These are phyloP conservation scores for Usnea hakonensis DNA, from an alignment of 495 filamentous ascomycete species.

Conservation along the genomic window DNA sequence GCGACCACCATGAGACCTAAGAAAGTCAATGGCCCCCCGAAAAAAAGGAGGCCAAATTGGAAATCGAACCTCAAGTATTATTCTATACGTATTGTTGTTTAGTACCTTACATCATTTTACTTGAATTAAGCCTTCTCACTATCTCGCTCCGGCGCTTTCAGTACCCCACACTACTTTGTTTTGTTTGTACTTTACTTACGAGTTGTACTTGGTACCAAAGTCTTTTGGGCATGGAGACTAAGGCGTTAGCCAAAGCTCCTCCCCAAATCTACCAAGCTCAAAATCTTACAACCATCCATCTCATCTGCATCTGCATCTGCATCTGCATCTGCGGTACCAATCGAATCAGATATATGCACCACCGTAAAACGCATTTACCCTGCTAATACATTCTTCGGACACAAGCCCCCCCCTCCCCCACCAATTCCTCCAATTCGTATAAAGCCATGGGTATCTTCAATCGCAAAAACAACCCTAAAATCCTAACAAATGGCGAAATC, in stretches of 20 bases:
- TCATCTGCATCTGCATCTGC: neutral
- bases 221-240: neutral
- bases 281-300: neutral
- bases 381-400: neutral
- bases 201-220: too few species aligned
- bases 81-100: too few species aligned
- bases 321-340: too few species aligned
- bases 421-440: neutral
- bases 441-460: slow-evolving; percentile 55
- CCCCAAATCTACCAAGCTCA: neutral
- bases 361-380: neutral
- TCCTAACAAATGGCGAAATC: slow-evolving; percentile 43
- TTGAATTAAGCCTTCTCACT: neutral
- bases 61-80: too few species aligned
- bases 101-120: too few species aligned
- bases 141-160: neutral
- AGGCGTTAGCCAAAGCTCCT: neutral
- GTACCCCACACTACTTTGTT: too few species aligned
- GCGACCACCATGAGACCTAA: slow-evolving; percentile 3
- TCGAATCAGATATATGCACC: neutral
- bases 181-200: too few species aligned
- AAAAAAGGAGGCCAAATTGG: neutral
- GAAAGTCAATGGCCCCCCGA: neutral
- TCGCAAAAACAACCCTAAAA: slow-evolving; percentile 51
- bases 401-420: too few species aligned